phyloP scores from a whole-genome alignment of 768 basidiomycete species.

The Mycena pura region DNA sequence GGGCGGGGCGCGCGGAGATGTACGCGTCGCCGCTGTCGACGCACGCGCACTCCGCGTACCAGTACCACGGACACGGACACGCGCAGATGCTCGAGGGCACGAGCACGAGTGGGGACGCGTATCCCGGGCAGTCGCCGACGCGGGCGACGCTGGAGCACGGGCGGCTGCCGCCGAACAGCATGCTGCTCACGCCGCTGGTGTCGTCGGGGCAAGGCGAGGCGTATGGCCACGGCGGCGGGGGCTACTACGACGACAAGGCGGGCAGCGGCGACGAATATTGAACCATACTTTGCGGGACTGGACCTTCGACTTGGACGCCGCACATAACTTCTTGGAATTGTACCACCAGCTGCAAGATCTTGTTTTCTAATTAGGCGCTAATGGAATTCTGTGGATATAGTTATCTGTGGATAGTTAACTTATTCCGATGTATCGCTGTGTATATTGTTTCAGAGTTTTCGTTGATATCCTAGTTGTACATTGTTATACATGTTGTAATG shows the following conservation, averaged over 20 bases:
- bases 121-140: conserved; percentile 13
- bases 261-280: conserved; percentile 24
- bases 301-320: too few relatives aligned
- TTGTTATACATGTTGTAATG: too few relatives aligned
- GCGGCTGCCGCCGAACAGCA: conserved; percentile 70
- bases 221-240: conserved; percentile 7
- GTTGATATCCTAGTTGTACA: too few relatives aligned
- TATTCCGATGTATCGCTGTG: conserved; percentile 14
- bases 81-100: conserved; percentile 21
- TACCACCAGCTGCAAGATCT: too few relatives aligned
- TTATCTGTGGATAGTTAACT: too few relatives aligned
- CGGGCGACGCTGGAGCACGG: conserved; percentile 30
- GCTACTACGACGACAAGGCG: conserved; percentile 14
- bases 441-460: too few relatives aligned
- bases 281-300: too few relatives aligned
- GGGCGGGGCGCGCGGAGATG: conserved; percentile 10
- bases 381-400: too few relatives aligned
- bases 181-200: conserved; percentile 71
- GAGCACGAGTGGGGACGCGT: background rate
- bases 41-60: conserved; percentile 15
- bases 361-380: too few relatives aligned
- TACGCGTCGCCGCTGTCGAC: conserved; percentile 15
- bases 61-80: conserved; percentile 19
- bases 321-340: too few relatives aligned
- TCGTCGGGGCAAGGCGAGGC: background rate